Evolutionary conservation across 108 stramenopile genomes (phyloP), one percentile per base, ranked within the genome.

Genomic region (Bacterosira constricta): DNA sequence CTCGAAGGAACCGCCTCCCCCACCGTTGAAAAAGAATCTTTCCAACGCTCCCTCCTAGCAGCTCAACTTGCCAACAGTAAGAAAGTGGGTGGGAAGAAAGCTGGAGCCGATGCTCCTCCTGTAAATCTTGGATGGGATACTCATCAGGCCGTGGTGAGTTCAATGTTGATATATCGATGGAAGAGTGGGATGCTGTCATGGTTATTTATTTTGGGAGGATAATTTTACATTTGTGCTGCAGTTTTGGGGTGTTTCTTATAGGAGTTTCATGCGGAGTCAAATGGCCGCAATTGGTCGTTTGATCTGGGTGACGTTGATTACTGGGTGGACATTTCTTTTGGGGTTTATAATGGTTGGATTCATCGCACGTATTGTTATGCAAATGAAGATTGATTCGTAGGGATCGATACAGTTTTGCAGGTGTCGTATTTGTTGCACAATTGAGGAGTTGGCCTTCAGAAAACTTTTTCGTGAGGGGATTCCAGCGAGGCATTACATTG

Each of bases 81-180:
- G 47, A 49, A 49, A 29, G 13, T 1, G 53, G 29, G 1, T 1
- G 75, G 70, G 55, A 70, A 71, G 18, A 57, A 51, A 25, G 73
- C 62, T 17, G 51, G 62, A 2, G 59, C 67, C n/a, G 81, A 93
- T 72, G 83, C 86, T 52, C 86, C 88, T 41, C 92, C 92, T 9
- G 81, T 82, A 15, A 88, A 88, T 66, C 65, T 97, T 54, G 97
- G 97, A 11, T 97, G 97, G 97, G 88, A 96, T 70, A 87, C 94
- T 45, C 95, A 97, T 69, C 39, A 71, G n/a, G 53, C 90, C 12
- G 86, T 91, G 51, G 89, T 88, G 86, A 76, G 87, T 84, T 4
- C 15, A 18, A 20, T 35, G 65, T 6, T 25, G 4, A 12, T 30
- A 18, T 4, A n/a, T 52, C 54, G 23, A 8, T 26, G 11, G 2